A percentile compares a stretch with the other conserved stretches of the same genome.
Evolutionary conservation across 163 green algal species (phyloP).

Genomic region (Picocystis sp.): DNA sequence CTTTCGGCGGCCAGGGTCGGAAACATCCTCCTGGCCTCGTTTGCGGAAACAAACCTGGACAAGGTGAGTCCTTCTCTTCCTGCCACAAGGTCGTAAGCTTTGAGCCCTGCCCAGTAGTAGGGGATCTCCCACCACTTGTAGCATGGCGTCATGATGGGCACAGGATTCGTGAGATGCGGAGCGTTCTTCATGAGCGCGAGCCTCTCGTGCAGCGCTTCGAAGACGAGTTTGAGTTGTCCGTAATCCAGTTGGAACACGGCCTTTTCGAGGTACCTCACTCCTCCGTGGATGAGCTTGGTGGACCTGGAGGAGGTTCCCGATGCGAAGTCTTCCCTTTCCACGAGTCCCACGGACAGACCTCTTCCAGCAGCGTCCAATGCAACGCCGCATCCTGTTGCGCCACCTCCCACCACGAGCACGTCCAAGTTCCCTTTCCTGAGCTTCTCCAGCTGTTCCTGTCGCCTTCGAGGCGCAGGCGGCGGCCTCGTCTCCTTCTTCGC

Average conservation of each 20-base stretch:
- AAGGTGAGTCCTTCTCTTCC: conserved; percentile 44
- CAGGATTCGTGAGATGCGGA: conserved; percentile 53
- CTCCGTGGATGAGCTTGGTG: conserved; percentile 84
- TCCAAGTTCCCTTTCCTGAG: conserved; percentile 53
- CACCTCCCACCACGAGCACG: conserved; percentile 78
- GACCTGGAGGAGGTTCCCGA: conserved; percentile 72
- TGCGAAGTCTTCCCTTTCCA: conserved; percentile 88
- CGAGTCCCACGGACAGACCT: conserved; percentile 20
- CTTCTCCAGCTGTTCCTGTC: conserved; percentile 8
- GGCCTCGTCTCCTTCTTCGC: no score
- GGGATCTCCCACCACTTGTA: conserved; percentile 92
- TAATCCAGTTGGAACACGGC: conserved; percentile 69
- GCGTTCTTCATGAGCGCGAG: conserved; percentile 68
- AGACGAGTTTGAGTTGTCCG: conserved; percentile 91
- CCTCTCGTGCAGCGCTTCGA: conserved; percentile 86
- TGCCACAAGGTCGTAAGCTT: conserved; percentile 75
- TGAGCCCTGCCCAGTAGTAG: conserved; percentile 90
- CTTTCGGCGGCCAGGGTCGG: conserved; percentile 52
- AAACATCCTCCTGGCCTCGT: conserved; percentile 28
- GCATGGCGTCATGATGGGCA: conserved; percentile 92
- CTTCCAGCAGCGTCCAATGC: conserved; percentile 67
- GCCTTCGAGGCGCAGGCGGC: no score
- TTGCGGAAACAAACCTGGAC: conserved; percentile 50
- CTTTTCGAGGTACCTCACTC: conserved; percentile 96
- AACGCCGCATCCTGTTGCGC: conserved; percentile 76